Percentiles rank a stretch among this genome's conserved stretches.
These are phyloP conservation scores for Corylus avellana DNA, from an alignment of 306 rosid genomes.

Conservation along the genomic window DNA sequence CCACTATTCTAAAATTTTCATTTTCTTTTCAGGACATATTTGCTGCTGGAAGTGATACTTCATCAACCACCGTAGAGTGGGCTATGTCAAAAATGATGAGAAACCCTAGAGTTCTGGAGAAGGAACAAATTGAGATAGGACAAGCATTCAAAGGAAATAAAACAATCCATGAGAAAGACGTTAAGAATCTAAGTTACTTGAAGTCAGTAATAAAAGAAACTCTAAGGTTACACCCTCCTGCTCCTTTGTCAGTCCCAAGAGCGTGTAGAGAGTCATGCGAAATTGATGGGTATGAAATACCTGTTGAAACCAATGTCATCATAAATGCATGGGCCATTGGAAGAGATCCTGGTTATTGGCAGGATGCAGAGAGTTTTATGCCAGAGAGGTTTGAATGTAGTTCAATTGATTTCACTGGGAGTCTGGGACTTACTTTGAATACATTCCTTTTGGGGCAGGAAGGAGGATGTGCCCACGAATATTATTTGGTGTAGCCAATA, in stretches of 20 bases:
- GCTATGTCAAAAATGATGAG: conserved; percentile 25
- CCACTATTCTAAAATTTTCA: background rate
- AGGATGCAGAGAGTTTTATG: conserved; percentile 33
- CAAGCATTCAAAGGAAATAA: conserved; percentile 14
- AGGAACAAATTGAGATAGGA: conserved; percentile 33
- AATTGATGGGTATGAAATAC: conserved; percentile 30
- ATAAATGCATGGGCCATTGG: conserved; percentile 45
- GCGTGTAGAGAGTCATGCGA: conserved; percentile 30
- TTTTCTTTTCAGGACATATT: too few relatives aligned
- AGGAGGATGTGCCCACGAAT: conserved; percentile 16
- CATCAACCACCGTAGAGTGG: too few relatives aligned
- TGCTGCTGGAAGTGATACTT: too few relatives aligned
- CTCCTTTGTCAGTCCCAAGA: conserved; percentile 36
- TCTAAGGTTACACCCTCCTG: conserved; percentile 41
- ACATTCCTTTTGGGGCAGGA: conserved; percentile 38
- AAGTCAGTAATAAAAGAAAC: conserved; percentile 39
- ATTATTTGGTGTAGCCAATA: background rate
- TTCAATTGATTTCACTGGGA: background rate
- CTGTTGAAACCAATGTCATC: conserved; percentile 32
- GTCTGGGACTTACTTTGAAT: conserved; percentile 13
- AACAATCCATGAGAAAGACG: conserved; percentile 15
- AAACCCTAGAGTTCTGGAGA: conserved; percentile 31
- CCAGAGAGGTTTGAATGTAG: conserved; percentile 37
- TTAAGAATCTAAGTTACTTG: conserved; percentile 23
- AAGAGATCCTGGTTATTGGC: conserved; percentile 35